Conservation (phyloP, 108 stramenopile species). For the Pseudonitzschia delicatissima region DNA sequence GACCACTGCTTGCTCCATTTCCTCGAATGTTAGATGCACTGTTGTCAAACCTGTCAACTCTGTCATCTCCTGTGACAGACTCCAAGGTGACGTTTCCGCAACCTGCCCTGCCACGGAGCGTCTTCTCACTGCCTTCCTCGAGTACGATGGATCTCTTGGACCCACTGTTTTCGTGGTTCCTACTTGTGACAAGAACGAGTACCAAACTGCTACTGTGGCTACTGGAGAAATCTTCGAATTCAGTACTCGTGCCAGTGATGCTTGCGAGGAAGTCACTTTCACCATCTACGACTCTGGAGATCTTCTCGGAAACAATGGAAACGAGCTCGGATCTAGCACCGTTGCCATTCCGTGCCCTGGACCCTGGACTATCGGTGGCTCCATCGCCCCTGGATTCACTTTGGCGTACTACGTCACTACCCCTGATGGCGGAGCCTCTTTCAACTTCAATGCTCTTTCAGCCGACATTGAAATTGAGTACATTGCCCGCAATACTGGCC, state of each 20-base stretch:
- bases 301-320: not conserved
- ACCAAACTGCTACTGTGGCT: not conserved
- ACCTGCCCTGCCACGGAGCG: not conserved
- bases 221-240: not conserved
- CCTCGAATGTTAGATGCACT: not conserved
- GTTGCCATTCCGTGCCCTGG: not conserved
- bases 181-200: conserved; percentile 4
- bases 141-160: not conserved
- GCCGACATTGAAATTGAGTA: not conserved
- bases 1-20: conserved; percentile 5
- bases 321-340: not conserved
- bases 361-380: conserved; percentile 5
- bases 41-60: not conserved
- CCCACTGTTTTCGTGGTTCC: not conserved
- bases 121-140: not conserved
- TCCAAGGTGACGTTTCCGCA: not conserved
- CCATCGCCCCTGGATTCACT: conserved; percentile 9
- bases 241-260: not conserved
- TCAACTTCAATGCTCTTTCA: not conserved
- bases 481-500: not conserved
- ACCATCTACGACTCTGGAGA: not conserved
- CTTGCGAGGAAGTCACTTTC: conserved; percentile 1
- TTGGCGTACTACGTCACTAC: not conserved
- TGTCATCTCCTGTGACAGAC: not conserved
- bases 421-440: not conserved